These are phyloP conservation scores for Fimicolochytrium jonesii DNA, from an alignment of 192 early-diverging fungal species.

Conservation along the genomic window DNA sequence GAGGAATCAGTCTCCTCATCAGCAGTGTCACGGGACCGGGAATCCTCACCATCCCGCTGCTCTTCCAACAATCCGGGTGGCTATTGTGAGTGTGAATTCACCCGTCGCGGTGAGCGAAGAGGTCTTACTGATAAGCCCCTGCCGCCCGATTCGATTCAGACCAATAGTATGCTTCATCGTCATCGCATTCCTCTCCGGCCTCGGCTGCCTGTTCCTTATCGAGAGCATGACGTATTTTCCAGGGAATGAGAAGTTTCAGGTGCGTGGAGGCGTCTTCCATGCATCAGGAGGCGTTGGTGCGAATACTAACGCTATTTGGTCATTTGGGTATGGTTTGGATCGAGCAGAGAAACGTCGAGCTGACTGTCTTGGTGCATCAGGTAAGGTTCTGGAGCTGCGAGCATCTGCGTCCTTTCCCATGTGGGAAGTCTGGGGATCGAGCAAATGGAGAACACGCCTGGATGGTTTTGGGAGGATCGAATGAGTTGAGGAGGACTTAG, in stretches of 20 bases:
- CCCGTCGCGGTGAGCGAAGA: not conserved
- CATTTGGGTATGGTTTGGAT: no score
- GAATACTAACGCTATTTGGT: no score
- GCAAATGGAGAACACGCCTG: no score
- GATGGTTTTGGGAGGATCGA: no score
- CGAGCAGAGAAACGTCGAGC: conserved; percentile 61
- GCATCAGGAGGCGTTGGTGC: no score
- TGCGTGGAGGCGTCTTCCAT: conserved; percentile 8
- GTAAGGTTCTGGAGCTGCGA: conserved; percentile 1
- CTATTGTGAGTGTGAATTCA: conserved; percentile 29
- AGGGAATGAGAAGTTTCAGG: conserved; percentile 69
- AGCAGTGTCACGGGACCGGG: conserved; percentile 45
- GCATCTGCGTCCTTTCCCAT: no score
- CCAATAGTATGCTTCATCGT: conserved; percentile 53
- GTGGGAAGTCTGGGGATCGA: no score
- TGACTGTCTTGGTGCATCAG: conserved; percentile 63
- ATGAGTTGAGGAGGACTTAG: no score
- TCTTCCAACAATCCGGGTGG: conserved; percentile 58
- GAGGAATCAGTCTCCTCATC: conserved; percentile 42
- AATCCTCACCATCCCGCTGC: conserved; percentile 43
- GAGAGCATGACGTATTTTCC: conserved; percentile 65
- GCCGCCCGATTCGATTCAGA: conserved; percentile 26
- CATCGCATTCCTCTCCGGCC: conserved; percentile 55
- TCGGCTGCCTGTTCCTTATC: conserved; percentile 64
- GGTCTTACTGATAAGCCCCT: no score